A percentile compares a stretch with the other conserved stretches of the same genome.
Evolutionary conservation across 192 early-diverging fungal species (phyloP).

Genomic region (Coemansia furcata): DNA sequence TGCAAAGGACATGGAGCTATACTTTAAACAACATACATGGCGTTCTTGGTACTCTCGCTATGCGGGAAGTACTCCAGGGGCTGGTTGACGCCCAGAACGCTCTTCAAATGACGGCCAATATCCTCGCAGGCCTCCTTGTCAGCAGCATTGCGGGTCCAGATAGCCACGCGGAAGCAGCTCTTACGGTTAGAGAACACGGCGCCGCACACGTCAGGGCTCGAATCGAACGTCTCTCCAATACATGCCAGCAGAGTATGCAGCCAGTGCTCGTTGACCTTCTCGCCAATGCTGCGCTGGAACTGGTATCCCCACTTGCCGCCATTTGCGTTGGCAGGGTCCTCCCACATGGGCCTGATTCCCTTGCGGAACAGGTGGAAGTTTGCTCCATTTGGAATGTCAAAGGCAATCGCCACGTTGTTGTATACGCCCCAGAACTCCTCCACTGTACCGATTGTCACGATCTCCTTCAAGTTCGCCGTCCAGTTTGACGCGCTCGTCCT

Average conservation of each 20-base stretch:
- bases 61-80: slow-evolving; percentile 61
- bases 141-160: slow-evolving; percentile 71
- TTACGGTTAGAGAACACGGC: slow-evolving; percentile 85
- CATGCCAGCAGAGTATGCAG: slow-evolving; percentile 81
- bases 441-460: slow-evolving; percentile 90
- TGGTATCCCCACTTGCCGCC: slow-evolving; percentile 90
- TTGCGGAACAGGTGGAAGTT: slow-evolving; percentile 96
- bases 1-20: background rate
- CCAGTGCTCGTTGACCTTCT: slow-evolving; percentile 82
- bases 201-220: slow-evolving; percentile 81
- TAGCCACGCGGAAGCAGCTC: slow-evolving; percentile 74
- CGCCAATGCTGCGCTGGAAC: slow-evolving; percentile 68
- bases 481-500: slow-evolving; percentile 74
- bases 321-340: slow-evolving; percentile 83
- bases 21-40: slow-evolving; percentile 31
- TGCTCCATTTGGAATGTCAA: slow-evolving; percentile 68
- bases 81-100: slow-evolving; percentile 49
- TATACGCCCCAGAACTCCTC: slow-evolving; percentile 98
- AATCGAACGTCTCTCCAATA: slow-evolving; percentile 84
- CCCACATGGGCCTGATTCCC: slow-evolving; percentile 92
- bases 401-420: slow-evolving; percentile 82
- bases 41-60: slow-evolving; percentile 42
- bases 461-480: slow-evolving; percentile 80
- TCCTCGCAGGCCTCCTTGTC: slow-evolving; percentile 40
- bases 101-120: slow-evolving; percentile 59